Evolutionary conservation across 495 filamentous ascomycete species (phyloP).

Genomic region (Hypoxylon perforatum): DNA sequence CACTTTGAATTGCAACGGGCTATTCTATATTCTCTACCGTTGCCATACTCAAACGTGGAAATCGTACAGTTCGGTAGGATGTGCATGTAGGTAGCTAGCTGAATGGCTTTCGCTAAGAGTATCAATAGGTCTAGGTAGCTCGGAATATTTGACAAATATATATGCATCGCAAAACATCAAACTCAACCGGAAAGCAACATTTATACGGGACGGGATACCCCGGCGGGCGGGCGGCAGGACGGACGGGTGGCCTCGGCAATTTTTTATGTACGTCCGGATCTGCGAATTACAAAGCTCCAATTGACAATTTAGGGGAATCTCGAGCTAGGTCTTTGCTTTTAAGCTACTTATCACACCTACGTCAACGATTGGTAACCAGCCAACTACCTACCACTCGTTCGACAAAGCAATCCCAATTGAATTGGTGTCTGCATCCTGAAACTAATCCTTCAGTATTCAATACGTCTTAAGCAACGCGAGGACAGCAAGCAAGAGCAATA

Average conservation of each 20-base stretch:
- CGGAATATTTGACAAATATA: too few relatives aligned
- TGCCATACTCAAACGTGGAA: too few relatives aligned
- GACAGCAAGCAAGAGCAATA: neutral
- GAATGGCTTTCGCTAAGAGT: too few relatives aligned
- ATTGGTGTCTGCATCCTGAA: neutral
- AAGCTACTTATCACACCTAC: constrained; percentile 17
- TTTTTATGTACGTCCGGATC: constrained; percentile 25
- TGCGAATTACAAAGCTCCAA: constrained; percentile 41
- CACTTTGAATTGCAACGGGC: too few relatives aligned
- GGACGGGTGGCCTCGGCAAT: constrained; percentile 30
- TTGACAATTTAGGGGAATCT: constrained; percentile 11
- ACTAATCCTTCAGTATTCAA: too few relatives aligned
- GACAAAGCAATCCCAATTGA: constrained; percentile 10
- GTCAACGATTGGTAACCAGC: constrained; percentile 27
- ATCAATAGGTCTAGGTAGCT: too few relatives aligned
- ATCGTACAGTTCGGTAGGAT: neutral
- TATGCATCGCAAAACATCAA: too few relatives aligned
- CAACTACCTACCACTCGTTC: neutral
- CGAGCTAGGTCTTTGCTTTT: constrained; percentile 15
- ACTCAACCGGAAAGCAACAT: too few relatives aligned
- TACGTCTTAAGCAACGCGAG: too few relatives aligned
- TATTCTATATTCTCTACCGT: too few relatives aligned
- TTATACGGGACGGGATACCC: constrained; percentile 8
- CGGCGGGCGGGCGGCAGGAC: constrained; percentile 13
- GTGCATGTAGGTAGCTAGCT: too few relatives aligned